Conservation (phyloP, 1,284 basidiomycete species). For the Ustilago shanxiensis region DNA sequence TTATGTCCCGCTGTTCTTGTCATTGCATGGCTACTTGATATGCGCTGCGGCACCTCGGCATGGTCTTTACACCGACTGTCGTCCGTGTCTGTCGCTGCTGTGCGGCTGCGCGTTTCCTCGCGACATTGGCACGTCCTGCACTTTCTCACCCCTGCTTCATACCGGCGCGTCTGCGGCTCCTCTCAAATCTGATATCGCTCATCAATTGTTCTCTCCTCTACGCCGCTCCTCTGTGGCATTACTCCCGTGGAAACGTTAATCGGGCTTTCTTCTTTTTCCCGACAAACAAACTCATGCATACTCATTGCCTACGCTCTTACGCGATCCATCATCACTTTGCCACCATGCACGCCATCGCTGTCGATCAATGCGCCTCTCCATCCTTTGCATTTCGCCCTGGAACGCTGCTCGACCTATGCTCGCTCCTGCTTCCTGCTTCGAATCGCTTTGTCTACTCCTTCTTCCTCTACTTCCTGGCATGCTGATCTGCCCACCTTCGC, state of each 20-base stretch:
- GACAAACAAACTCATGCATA: slow-evolving; percentile 39
- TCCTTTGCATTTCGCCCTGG: slow-evolving; percentile 20
- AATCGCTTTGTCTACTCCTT: neutral
- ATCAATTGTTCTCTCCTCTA: slow-evolving; percentile 19
- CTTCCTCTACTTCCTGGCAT: neutral
- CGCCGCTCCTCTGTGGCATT: neutral
- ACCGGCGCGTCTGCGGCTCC: slow-evolving; percentile 22
- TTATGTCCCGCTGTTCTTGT: neutral
- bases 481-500: slow-evolving; percentile 3
- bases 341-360: slow-evolving; percentile 32
- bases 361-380: slow-evolving; percentile 24
- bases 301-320: slow-evolving; percentile 15
- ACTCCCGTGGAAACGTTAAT: slow-evolving; percentile 13
- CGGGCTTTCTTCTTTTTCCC: slow-evolving; percentile 14
- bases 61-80: neutral
- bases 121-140: slow-evolving; percentile 29
- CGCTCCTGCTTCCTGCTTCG: neutral
- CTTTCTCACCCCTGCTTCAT: slow-evolving; percentile 4
- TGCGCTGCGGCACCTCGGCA: neutral
- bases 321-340: slow-evolving; percentile 18
- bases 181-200: slow-evolving; percentile 35
- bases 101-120: slow-evolving; percentile 17
- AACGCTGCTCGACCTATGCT: slow-evolving; percentile 14
- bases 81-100: neutral
- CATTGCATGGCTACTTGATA: neutral